phyloP scores from a whole-genome alignment of 495 filamentous ascomycete genomes.

The Trichoderma parareesei region DNA sequence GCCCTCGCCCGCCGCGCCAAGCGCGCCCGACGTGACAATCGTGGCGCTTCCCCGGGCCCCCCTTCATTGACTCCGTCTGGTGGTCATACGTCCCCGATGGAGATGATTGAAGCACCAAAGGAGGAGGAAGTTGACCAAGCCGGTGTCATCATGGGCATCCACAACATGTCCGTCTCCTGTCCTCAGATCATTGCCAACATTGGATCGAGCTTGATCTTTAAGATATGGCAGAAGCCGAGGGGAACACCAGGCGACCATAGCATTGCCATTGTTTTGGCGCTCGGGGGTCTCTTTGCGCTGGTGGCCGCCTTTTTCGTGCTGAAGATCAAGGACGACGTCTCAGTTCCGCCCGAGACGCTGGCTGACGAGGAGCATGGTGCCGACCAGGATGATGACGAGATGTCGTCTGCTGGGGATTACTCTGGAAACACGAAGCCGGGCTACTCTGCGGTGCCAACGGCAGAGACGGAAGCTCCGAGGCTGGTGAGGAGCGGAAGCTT shows the following conservation, averaged over 20 bases:
- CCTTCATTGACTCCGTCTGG: slow-evolving; percentile 9
- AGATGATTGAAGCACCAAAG: slow-evolving; percentile 19
- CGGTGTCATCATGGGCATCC: slow-evolving; percentile 80
- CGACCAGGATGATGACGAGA: neutral
- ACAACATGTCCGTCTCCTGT: slow-evolving; percentile 83
- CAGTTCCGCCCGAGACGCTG: neutral
- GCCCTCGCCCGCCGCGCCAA: slow-evolving; percentile 55
- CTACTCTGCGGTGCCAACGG: slow-evolving; percentile 1
- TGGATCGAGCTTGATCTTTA: slow-evolving; percentile 72
- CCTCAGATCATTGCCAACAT: slow-evolving; percentile 85
- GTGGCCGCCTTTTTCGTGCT: slow-evolving; percentile 63
- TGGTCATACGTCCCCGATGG: neutral
- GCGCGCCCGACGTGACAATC: slow-evolving; percentile 15
- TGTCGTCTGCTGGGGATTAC: neutral
- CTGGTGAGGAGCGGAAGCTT: slow-evolving; percentile 6
- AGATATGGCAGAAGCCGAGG: slow-evolving; percentile 69
- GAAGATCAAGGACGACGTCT: slow-evolving; percentile 34
- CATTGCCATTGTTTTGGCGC: slow-evolving; percentile 74
- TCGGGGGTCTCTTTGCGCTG: slow-evolving; percentile 69
- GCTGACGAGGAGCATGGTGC: slow-evolving; percentile 9
- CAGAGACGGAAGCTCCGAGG: neutral
- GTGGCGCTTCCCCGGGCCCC: neutral
- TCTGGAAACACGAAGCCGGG: neutral
- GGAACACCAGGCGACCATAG: slow-evolving; percentile 76
- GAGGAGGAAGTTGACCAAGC: slow-evolving; percentile 60